These are phyloP conservation scores for Leptographium galeiforme DNA, from an alignment of 2,329 filamentous ascomycete species.

Conservation along the genomic window DNA sequence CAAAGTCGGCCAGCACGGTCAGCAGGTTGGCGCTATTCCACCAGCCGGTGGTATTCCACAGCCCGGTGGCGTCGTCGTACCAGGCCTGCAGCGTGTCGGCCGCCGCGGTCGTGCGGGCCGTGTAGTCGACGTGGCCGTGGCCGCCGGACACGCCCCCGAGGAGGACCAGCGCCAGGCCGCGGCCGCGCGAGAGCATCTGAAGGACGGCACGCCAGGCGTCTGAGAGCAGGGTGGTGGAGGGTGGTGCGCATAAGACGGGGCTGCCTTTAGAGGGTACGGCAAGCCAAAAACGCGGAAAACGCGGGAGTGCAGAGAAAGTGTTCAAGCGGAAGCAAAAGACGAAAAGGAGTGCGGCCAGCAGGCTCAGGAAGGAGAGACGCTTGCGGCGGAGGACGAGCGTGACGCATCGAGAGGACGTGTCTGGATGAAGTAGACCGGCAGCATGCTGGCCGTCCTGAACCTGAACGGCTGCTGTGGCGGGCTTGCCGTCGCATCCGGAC, in stretches of 20 bases:
- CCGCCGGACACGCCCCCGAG: background rate
- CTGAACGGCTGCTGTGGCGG: too few species aligned
- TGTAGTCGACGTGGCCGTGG: constrained; percentile 14
- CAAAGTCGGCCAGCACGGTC: constrained; percentile 46
- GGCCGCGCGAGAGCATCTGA: background rate
- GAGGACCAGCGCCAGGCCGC: background rate
- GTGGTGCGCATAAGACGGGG: background rate
- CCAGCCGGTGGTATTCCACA: constrained; percentile 55
- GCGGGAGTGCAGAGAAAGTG: too few species aligned
- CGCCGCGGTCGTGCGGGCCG: constrained; percentile 18
- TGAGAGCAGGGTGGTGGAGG: background rate
- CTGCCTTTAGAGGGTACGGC: background rate
- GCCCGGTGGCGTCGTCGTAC: constrained; percentile 46
- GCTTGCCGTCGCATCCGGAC: too few species aligned
- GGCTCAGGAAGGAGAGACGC: background rate
- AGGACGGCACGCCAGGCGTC: background rate
- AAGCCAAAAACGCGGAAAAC: background rate
- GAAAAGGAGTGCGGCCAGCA: background rate
- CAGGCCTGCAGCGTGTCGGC: constrained; percentile 39
- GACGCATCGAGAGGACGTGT: background rate
- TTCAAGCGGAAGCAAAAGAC: too few species aligned
- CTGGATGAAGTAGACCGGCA: background rate
- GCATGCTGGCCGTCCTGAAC: too few species aligned
- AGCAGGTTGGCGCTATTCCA: constrained; percentile 61
- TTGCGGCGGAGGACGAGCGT: background rate